Base-by-base conservation (phyloP, 2,329 filamentous ascomycete genomes). In the Hysterium pulicare region DNA sequence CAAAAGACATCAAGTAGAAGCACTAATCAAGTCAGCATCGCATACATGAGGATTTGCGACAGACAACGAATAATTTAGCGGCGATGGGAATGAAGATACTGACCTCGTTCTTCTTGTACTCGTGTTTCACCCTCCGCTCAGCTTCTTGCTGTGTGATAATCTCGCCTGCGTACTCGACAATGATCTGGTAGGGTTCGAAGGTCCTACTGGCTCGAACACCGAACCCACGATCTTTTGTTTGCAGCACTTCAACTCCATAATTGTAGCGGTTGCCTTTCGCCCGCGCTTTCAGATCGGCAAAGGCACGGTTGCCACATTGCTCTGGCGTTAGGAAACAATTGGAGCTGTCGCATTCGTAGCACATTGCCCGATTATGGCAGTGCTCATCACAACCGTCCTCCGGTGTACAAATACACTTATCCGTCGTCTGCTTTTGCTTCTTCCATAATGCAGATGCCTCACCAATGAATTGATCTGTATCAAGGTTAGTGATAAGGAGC, bases 1-100 rank as follows among this genome's bases (percentile, higher is more conserved):
- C 90, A 63, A 97, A 96, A 42, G 89, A 90, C 93, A 98, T 98
- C 38, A 98, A 75, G 67, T 98, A 98, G 68, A 95, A 97, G 69
- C 90, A 95, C 87, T 95, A 54, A 9, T 40, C 2, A 32, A 15
- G 50, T 64, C 39, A 64, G 58, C 41, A 28, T 20, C 23, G 11
- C 7, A 11, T 32, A 40, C 21, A 16, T 10, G 24, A 38, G 52
- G 30, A 15, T 50, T 41, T 37, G 34, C 24, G 15, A 34, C 20
- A n/a, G n/a, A n/a, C n/a, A n/a, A n/a, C n/a, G n/a, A n/a, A n/a
- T 34, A 16, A 22, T 15, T 41, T 45, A 33, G 53, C 50, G 47
- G 15, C 0, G 13, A 31, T n/a, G 24, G 9, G 22, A 38, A 21
- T 19, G 34, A 21, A n/a, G n/a, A 24, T 19, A 66, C 81, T 66